Percentiles rank a stretch among this genome's conserved stretches.
Conservation (phyloP, 2,329 filamentous ascomycete genomes). For the Colletotrichum camelliae region DNA sequence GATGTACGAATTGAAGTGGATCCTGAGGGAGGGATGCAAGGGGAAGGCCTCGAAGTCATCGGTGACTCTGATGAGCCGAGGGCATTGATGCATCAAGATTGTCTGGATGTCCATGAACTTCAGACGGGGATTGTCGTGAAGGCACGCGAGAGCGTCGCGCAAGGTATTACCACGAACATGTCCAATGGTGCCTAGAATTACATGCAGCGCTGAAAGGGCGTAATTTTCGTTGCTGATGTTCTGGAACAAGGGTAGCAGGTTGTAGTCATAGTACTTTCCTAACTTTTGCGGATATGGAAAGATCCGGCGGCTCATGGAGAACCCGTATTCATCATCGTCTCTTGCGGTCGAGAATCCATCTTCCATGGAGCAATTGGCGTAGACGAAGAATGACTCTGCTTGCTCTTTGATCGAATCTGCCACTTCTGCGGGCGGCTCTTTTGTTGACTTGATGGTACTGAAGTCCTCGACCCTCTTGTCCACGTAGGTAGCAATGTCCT, state of each 20-base stretch:
- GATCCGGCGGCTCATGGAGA: background rate
- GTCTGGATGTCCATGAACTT: background rate
- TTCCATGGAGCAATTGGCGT: constrained; percentile 17
- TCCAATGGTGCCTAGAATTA: background rate
- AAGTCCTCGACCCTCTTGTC: constrained; percentile 15
- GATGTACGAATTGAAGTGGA: constrained; percentile 12
- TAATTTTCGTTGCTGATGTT: constrained; percentile 13
- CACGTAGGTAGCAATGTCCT: constrained; percentile 13
- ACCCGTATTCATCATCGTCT: background rate
- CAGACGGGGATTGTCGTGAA: background rate
- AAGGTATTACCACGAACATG: background rate
- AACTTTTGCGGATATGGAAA: constrained; percentile 17
- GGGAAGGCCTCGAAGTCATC: background rate
- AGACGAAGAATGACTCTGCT: constrained; percentile 21
- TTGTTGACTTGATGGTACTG: background rate
- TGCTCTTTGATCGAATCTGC: constrained; percentile 9
- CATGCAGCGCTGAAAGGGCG: background rate
- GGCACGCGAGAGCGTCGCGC: constrained; percentile 2
- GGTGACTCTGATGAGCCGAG: constrained; percentile 12
- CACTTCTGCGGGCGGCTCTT: background rate
- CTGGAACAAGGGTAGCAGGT: constrained; percentile 25
- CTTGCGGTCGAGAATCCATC: background rate
- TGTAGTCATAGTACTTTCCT: constrained; percentile 16
- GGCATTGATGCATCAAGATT: constrained; percentile 7
- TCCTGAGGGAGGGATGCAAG: constrained; percentile 2